Base-by-base conservation (phyloP, 2,329 filamentous ascomycete genomes). In the Sporothrix sp. region DNA sequence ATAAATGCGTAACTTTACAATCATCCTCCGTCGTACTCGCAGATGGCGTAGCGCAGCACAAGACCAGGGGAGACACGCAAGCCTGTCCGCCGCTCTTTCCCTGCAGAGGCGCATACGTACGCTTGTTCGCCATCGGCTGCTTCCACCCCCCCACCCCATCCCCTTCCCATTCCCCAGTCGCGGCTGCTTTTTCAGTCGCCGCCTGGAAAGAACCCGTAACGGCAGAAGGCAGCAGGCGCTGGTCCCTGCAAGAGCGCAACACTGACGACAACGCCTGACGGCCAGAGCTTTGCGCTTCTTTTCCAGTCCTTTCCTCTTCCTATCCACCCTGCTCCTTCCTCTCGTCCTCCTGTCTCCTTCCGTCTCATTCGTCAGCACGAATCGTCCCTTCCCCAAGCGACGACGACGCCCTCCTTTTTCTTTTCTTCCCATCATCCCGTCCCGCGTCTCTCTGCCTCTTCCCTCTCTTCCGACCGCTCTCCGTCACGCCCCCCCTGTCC, bases 31-130 rank as follows among this genome's bases (percentile, higher is more conserved):
- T 38, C 38, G 46, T 16, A 46, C 40, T 44, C 39, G 28, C 42
- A 37, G 37, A 48, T 52, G 44, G 50, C 50, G 45, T 48, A 45
- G 45, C 33, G 50, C 50, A 45, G 36, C 40, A 44, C 35, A 46
- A 50, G 39, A 52, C 45, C 44, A 48, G 28, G 28, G 25, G 42
- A 37, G 51, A 38, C 51, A 56, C 55, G 55, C 55, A 57, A 57
- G 55, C 53, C 51, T 52, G 43, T 33, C 51, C 45, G 52, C 52
- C 51, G 55, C 52, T 55, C 51, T 52, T 55, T 54, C 51, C 55
- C 37, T 47, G 33, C 30, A 52, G 47, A 49, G 53, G 55, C 53
- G 55, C 55, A 56, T 57, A 57, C 55, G 55, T 56, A 57, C 49
- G 49, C 55, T 42, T 54, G 51, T 54, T 54, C 52, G 54, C 54